Evolutionary conservation across 371 early-diverging fungal genomes (phyloP).

Genomic region (Mucor indicus): DNA sequence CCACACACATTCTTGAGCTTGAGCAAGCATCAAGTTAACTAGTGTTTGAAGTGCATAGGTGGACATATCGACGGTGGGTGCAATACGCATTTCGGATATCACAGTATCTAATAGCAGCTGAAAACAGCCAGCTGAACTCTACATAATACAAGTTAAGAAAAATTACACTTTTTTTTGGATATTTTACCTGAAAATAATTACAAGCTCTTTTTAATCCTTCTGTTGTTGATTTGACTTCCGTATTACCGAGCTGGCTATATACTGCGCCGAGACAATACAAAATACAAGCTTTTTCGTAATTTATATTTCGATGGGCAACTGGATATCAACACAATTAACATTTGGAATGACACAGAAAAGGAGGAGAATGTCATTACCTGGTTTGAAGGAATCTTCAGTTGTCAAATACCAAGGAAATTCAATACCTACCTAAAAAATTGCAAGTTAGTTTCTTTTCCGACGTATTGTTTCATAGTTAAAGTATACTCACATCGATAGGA

Average conservation of each 20-base stretch:
- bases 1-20: conserved; percentile 91
- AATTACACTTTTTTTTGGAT: no score
- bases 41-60: conserved; percentile 58
- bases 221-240: conserved; percentile 61
- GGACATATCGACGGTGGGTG: conserved; percentile 57
- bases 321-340: neutral
- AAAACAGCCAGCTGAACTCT: conserved; percentile 82
- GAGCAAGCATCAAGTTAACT: conserved; percentile 77
- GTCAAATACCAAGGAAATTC: conserved; percentile 68
- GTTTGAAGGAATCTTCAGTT: conserved; percentile 29
- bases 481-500: conserved; percentile 70
- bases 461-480: no score
- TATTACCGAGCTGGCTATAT: conserved; percentile 74
- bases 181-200: conserved; percentile 76
- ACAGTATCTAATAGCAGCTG: conserved; percentile 56
- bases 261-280: conserved; percentile 83
- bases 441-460: neutral
- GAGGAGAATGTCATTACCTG: no score
- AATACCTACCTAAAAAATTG: conserved; percentile 49
- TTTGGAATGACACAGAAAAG: neutral
- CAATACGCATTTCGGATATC: conserved; percentile 55
- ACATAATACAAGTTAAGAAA: no score
- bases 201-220: conserved; percentile 80
- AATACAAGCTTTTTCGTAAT: conserved; percentile 80
- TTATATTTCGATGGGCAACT: conserved; percentile 63